Evolutionary conservation across 2,329 filamentous ascomycete species (phyloP), one percentile per base, ranked within the genome.

Genomic region (Ascomycota sp.): DNA sequence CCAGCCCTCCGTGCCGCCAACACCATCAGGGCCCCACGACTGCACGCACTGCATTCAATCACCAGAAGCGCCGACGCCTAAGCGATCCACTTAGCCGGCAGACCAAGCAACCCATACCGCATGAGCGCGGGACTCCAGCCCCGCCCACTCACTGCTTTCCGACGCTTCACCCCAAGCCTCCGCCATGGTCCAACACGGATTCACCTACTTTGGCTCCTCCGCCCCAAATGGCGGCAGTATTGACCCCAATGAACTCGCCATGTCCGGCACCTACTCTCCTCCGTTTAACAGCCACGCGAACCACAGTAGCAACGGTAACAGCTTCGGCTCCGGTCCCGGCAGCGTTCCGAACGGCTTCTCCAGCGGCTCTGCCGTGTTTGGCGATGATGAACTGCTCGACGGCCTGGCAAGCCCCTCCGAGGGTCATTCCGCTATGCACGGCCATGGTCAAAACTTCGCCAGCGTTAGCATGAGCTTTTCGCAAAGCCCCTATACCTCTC

Each of bases 301-400:
- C 32, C 64, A 66, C 41, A 72, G 74, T 50, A 30, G 27, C 19
- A 25, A 21, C 34, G 46, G 41, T 31, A 52, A 47, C 32, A 65
- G 67, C 33, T 64, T 64, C 42, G 72, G 75, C 50, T 56, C 63
- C n/a, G 56, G 56, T 37, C 56, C 56, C 17, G 59, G 52, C 43
- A 75, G 67, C 45, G 60, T 73, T 38, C 63, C 67, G 21, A 74
- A 71, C 33, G 75, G 69, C 48, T 93, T 83, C 56, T 75, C 76
- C 27, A 74, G 73, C 40, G 77, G 76, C 34, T 77, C 75, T 35
- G 77, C 80, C 8, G 66, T 76, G 25, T 85, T 93, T 39, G 75
- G 71, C 36, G 86, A 93, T 39, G 86, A 94, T 38, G 86, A 94
- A 47, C 62, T 95, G 28, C 64, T 86, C 28, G 85, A 93, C 39